Evolutionary conservation across 306 rosid species (phyloP).

Genomic region (Leucaena leucocephala): DNA sequence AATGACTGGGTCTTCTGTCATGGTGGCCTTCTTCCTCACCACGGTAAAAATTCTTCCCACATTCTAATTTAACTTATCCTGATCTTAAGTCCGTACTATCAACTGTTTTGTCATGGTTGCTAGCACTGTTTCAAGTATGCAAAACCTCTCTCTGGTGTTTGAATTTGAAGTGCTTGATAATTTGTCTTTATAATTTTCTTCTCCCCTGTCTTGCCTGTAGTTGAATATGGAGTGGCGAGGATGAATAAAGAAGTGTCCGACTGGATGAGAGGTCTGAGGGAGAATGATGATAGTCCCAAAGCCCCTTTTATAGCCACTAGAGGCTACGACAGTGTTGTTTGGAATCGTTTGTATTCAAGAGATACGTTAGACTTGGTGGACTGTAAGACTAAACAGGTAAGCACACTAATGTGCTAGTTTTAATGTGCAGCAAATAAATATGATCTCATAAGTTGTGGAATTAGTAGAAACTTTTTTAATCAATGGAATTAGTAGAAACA

Average conservation of each 20-base stretch:
- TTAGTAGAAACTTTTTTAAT: not conserved
- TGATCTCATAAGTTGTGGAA: not conserved
- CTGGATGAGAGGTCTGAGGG: slow-evolving; percentile 80
- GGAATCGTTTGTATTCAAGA: slow-evolving; percentile 94
- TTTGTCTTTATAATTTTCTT: slow-evolving; percentile 18
- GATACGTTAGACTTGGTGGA: slow-evolving; percentile 63
- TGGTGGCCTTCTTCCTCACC: slow-evolving; percentile 99
- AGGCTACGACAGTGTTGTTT: slow-evolving; percentile 93
- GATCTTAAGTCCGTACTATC: not conserved
- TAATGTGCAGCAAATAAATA: not conserved
- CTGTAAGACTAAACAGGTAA: slow-evolving; percentile 69
- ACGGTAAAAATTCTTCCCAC: slow-evolving; percentile 58
- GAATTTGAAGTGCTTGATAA: slow-evolving; percentile 42
- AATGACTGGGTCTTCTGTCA: slow-evolving; percentile 98
- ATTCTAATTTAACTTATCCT: slow-evolving; percentile 17
- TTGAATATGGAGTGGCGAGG: slow-evolving; percentile 82
- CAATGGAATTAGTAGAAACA: not conserved
- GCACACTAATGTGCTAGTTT: slow-evolving; percentile 25
- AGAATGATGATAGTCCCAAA: slow-evolving; percentile 39
- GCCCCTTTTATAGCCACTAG: slow-evolving; percentile 85
- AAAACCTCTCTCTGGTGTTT: slow-evolving; percentile 26
- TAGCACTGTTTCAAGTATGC: slow-evolving; percentile 29
- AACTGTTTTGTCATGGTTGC: slow-evolving; percentile 21
- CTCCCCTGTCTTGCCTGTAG: slow-evolving; percentile 45
- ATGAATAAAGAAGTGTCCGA: slow-evolving; percentile 84